A percentile compares a stretch with the other conserved stretches of the same genome.
Evolutionary conservation across 345 rosid species (phyloP).

Genomic region (Acer campestre): DNA sequence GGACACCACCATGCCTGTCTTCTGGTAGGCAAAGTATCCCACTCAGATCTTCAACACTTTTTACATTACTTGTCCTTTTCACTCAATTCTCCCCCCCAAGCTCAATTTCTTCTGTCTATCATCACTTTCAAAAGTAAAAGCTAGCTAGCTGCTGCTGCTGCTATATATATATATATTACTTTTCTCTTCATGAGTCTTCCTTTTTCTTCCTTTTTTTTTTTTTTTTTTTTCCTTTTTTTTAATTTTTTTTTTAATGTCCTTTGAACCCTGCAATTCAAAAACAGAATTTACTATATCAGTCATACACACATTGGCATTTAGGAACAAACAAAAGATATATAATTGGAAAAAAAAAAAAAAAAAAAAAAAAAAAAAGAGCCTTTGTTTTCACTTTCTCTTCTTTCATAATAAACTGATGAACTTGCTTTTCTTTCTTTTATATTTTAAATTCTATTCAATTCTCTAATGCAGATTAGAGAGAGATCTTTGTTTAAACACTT

Average conservation of each 20-base stretch:
- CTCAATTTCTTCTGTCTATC: slow-evolving; percentile 9
- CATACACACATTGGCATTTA: background rate
- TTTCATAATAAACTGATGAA: slow-evolving; percentile 6
- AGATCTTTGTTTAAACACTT: background rate
- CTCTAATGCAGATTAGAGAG: background rate
- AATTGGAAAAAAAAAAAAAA: background rate
- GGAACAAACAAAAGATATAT: background rate
- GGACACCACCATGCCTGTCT: slow-evolving; percentile 57
- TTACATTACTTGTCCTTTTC: slow-evolving; percentile 33
- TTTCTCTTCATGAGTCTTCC: slow-evolving; percentile 23
- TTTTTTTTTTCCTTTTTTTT: background rate
- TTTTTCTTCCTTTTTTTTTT: too few species aligned
- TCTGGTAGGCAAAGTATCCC: slow-evolving; percentile 68
- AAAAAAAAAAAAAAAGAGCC: background rate
- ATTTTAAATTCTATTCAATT: background rate
- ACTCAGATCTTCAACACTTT: slow-evolving; percentile 46
- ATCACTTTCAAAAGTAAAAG: slow-evolving; percentile 40
- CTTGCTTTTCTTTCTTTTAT: background rate
- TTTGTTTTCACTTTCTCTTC: slow-evolving; percentile 14
- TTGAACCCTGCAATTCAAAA: slow-evolving; percentile 38
- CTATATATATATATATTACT: slow-evolving; percentile 18
- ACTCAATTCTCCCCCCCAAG: slow-evolving; percentile 11
- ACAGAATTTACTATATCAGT: background rate
- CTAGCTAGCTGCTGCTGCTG: slow-evolving; percentile 14
- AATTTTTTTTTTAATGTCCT: background rate